A percentile compares a stretch with the other conserved stretches of the same genome.
phyloP scores from a whole-genome alignment of 129 eudicot genomes.

The Ambrosia artemisiifolia region DNA sequence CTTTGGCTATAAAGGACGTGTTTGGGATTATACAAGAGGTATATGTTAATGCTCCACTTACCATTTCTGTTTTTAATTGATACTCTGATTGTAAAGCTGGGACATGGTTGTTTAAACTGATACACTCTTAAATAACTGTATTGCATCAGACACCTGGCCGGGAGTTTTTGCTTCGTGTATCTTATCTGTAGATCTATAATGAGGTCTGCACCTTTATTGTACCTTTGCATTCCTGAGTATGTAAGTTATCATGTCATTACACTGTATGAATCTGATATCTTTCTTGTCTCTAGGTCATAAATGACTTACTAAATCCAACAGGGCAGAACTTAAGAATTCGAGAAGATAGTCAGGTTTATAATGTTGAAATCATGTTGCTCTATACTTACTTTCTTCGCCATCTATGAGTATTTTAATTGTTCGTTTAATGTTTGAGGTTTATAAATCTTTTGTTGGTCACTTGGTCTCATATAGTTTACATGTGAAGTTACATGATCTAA shows the following conservation, averaged over 20 bases:
- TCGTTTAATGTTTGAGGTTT: not conserved
- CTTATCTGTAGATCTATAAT: slow-evolving; percentile 85
- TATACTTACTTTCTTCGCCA: too few relatives aligned
- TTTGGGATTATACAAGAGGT: slow-evolving; percentile 93
- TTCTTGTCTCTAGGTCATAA: slow-evolving; percentile 56
- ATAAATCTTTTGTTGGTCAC: not conserved
- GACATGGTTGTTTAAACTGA: slow-evolving; percentile 17
- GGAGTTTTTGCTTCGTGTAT: slow-evolving; percentile 86
- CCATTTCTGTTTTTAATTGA: not conserved
- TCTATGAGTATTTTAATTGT: not conserved
- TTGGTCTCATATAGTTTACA: not conserved
- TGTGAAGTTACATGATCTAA: not conserved
- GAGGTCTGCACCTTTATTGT: slow-evolving; percentile 8
- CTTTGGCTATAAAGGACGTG: slow-evolving; percentile 90
- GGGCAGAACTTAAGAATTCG: slow-evolving; percentile 84
- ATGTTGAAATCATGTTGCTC: slow-evolving; percentile 8
- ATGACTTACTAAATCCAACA: slow-evolving; percentile 87
- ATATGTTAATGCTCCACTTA: slow-evolving; percentile 13
- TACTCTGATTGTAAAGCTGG: not conserved
- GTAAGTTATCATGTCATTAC: slow-evolving; percentile 3
- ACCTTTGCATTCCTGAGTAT: slow-evolving; percentile 11
- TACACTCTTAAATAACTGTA: slow-evolving; percentile 14
- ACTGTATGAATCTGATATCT: not conserved
- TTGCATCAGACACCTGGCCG: slow-evolving; percentile 84
- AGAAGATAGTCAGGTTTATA: slow-evolving; percentile 79